Evolutionary conservation across 768 basidiomycete genomes (phyloP).

Genomic region (Hygrophorus russula): DNA sequence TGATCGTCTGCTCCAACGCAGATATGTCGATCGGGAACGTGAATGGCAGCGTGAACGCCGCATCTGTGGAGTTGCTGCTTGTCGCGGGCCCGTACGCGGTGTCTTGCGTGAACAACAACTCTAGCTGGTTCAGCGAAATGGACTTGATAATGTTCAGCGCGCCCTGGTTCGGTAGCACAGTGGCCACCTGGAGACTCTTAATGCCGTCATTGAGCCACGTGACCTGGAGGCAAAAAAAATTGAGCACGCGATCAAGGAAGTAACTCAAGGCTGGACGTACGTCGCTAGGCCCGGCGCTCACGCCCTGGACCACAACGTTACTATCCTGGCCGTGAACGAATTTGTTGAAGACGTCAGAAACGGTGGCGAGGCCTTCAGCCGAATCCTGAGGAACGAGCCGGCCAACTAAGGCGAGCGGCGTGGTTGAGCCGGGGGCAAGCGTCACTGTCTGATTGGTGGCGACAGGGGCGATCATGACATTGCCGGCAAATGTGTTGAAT

Average conservation of each 20-base stretch:
- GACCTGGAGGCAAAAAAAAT: constrained; percentile 34
- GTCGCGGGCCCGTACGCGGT: constrained; percentile 48
- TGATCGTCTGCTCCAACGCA: constrained; percentile 48
- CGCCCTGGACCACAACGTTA: constrained; percentile 45
- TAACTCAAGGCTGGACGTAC: constrained; percentile 23
- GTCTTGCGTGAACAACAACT: constrained; percentile 45
- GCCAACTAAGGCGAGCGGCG: constrained; percentile 44
- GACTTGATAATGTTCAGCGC: constrained; percentile 51
- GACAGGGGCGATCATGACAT: constrained; percentile 49
- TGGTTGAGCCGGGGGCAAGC: constrained; percentile 41
- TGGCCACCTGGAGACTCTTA: constrained; percentile 44
- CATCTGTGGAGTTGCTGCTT: constrained; percentile 48
- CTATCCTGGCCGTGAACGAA: constrained; percentile 61
- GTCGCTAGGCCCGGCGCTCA: constrained; percentile 43
- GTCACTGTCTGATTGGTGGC: constrained; percentile 36
- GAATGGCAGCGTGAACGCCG: constrained; percentile 59
- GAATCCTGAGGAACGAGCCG: constrained; percentile 53
- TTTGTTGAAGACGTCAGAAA: constrained; percentile 60
- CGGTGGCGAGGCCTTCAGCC: constrained; percentile 37
- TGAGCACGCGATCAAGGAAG: constrained; percentile 3
- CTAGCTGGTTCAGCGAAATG: constrained; percentile 47
- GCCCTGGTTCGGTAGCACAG: constrained; percentile 55
- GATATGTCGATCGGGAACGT: constrained; percentile 59
- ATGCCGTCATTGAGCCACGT: constrained; percentile 68
- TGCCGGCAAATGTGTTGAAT: constrained; percentile 46